phyloP scores from a whole-genome alignment of 2,329 filamentous ascomycete genomes.

The Cytospora piceicola region DNA sequence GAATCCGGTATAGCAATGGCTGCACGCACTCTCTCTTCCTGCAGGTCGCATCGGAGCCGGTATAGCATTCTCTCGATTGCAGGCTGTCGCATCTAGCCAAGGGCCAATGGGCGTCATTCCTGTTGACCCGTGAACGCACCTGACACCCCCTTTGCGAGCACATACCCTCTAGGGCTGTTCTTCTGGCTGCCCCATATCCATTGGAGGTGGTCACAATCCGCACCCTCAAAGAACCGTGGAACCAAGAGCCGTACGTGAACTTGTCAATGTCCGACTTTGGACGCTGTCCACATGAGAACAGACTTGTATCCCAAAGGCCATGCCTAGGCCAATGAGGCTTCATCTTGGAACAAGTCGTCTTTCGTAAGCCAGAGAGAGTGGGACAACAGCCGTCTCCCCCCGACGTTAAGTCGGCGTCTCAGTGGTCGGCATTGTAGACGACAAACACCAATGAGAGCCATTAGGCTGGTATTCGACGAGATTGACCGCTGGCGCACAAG shows the following conservation, averaged over 20 bases:
- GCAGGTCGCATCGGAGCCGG: slow-evolving; percentile 20
- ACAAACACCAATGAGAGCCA: slow-evolving; percentile 28
- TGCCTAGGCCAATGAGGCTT: slow-evolving; percentile 22
- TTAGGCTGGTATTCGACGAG: slow-evolving; percentile 9
- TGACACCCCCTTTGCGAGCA: slow-evolving; percentile 29
- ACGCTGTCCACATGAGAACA: slow-evolving; percentile 9
- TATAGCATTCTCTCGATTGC: slow-evolving; percentile 23
- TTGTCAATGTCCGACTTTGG: neutral
- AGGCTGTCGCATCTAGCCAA: slow-evolving; percentile 12
- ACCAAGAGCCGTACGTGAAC: slow-evolving; percentile 5
- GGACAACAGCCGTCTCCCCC: slow-evolving; percentile 16
- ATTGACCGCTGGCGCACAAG: slow-evolving; percentile 25
- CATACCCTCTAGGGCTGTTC: slow-evolving; percentile 9
- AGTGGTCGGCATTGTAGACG: slow-evolving; percentile 22
- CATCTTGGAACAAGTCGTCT: slow-evolving; percentile 6
- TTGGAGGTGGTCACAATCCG: slow-evolving; percentile 11
- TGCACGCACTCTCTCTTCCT: slow-evolving; percentile 14
- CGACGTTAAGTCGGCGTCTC: slow-evolving; percentile 18
- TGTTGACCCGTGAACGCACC: slow-evolving; percentile 20
- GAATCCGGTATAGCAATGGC: slow-evolving; percentile 6
- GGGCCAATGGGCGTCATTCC: slow-evolving; percentile 29
- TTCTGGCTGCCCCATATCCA: slow-evolving; percentile 11
- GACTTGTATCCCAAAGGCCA: neutral
- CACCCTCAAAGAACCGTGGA: neutral
- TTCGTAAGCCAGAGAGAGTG: slow-evolving; percentile 17